These are phyloP conservation scores for Galeopsis tetrahit DNA, from an alignment of 257 asterid species.

Conservation along the genomic window DNA sequence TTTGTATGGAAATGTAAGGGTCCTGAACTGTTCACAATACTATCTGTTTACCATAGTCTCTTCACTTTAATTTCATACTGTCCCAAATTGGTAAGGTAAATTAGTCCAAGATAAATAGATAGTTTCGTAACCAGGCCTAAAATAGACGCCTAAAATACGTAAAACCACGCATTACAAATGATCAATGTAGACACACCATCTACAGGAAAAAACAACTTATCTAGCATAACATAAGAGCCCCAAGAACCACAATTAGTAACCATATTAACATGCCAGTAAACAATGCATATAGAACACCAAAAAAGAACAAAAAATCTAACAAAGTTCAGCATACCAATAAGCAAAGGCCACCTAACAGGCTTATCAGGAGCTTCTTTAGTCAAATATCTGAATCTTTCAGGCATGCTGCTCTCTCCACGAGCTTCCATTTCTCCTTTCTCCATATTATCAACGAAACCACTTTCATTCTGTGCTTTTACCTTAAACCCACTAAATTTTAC, in stretches of 20 bases:
- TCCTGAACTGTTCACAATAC: neutral
- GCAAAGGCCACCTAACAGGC: constrained; percentile 84
- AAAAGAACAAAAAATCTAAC: neutral
- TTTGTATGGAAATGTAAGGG: neutral
- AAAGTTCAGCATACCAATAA: constrained; percentile 50
- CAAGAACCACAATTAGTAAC: neutral
- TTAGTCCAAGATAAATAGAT: too few species aligned
- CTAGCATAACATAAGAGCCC: constrained; percentile 15
- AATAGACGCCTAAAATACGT: too few species aligned
- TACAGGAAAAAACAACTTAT: constrained; percentile 12
- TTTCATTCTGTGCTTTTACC: constrained; percentile 48
- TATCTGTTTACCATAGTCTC: constrained; percentile 3
- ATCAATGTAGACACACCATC: neutral
- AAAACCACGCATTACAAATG: too few species aligned
- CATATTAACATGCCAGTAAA: neutral
- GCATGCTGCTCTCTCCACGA: constrained; percentile 82
- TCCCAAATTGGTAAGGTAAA: too few species aligned
- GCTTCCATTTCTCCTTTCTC: constrained; percentile 54
- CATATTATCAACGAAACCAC: constrained; percentile 30
- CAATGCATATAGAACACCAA: neutral
- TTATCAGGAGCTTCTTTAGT: constrained; percentile 79
- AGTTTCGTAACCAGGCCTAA: too few species aligned
- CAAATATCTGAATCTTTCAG: constrained; percentile 78
- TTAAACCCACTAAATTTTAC: constrained; percentile 40
- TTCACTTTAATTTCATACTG: neutral